These are phyloP conservation scores for Globisporangium recalcitrans DNA, from an alignment of 352 stramenopile genomes.

Conservation along the genomic window DNA sequence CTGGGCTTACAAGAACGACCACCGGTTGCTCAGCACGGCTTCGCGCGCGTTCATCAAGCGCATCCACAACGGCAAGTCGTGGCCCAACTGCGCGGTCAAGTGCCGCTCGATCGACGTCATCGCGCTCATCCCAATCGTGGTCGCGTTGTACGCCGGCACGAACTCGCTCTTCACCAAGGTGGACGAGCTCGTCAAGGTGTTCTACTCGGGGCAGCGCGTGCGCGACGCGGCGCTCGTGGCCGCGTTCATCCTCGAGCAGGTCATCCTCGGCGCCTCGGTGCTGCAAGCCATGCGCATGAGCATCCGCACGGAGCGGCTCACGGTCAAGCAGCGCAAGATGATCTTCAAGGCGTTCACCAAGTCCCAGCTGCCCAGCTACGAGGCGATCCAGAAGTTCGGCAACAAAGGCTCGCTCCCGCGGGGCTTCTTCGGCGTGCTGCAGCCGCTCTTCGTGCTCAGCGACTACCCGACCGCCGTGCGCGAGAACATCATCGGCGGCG, in stretches of 20 bases:
- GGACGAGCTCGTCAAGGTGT: slow-evolving; percentile 74
- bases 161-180: slow-evolving; percentile 79
- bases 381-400: slow-evolving; percentile 80
- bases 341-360: slow-evolving; percentile 86
- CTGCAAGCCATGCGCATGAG: slow-evolving; percentile 82
- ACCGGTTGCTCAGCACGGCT: slow-evolving; percentile 58
- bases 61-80: slow-evolving; percentile 62
- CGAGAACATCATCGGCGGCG: slow-evolving; percentile 79
- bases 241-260: slow-evolving; percentile 74
- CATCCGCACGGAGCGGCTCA: slow-evolving; percentile 73
- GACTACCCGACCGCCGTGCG: slow-evolving; percentile 75
- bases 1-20: slow-evolving; percentile 81
- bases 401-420: slow-evolving; percentile 67
- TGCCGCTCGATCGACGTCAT: slow-evolving; percentile 78
- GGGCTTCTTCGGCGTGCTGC: slow-evolving; percentile 65
- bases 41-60: slow-evolving; percentile 74
- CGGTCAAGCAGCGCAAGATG: slow-evolving; percentile 76
- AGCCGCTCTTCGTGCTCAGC: slow-evolving; percentile 74
- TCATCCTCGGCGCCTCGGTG: slow-evolving; percentile 71
- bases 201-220: slow-evolving; percentile 68
- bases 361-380: slow-evolving; percentile 71
- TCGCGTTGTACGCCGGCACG: slow-evolving; percentile 74
- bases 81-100: slow-evolving; percentile 69
- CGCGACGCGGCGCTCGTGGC: slow-evolving; percentile 64
- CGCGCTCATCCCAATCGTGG: slow-evolving; percentile 63